phyloP scores from a whole-genome alignment of 169 alveolate genomes.

The Plasmodium vivax region DNA sequence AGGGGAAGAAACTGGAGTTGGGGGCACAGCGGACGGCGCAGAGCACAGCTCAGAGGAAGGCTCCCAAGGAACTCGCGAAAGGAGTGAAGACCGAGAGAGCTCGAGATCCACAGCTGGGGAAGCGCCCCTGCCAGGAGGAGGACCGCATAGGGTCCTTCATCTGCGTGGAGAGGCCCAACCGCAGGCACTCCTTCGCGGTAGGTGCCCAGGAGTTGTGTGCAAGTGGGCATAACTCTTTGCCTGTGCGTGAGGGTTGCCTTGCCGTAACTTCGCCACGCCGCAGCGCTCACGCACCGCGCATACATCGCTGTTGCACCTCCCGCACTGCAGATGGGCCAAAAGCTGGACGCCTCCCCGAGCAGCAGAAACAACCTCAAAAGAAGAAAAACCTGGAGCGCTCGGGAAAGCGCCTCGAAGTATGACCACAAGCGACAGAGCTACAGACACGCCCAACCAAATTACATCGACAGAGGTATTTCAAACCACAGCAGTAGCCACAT shows the following conservation, averaged over 20 bases:
- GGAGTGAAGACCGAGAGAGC: neutral
- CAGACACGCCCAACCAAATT: neutral
- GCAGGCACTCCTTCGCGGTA: conserved; percentile 61
- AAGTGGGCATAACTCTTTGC: neutral
- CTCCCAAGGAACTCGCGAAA: neutral
- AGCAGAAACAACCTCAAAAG: conserved; percentile 1
- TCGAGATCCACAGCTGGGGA: neutral
- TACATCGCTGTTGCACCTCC: too few relatives aligned
- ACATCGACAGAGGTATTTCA: neutral
- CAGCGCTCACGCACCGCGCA: neutral
- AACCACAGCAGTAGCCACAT: neutral
- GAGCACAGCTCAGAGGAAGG: neutral
- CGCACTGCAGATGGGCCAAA: conserved; percentile 31
- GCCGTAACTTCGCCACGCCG: neutral
- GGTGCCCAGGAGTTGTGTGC: neutral
- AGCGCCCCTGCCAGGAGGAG: neutral
- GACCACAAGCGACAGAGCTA: neutral
- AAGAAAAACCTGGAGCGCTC: conserved; percentile 39
- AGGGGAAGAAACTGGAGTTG: neutral
- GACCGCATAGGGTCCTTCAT: conserved; percentile 67
- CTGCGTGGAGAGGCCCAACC: conserved; percentile 14
- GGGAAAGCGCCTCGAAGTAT: neutral
- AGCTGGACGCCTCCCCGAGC: neutral
- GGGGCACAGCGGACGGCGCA: neutral
- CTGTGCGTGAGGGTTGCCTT: neutral